These are phyloP conservation scores for Omphalea diandra DNA, from an alignment of 441 rosid genomes.

Conservation along the genomic window DNA sequence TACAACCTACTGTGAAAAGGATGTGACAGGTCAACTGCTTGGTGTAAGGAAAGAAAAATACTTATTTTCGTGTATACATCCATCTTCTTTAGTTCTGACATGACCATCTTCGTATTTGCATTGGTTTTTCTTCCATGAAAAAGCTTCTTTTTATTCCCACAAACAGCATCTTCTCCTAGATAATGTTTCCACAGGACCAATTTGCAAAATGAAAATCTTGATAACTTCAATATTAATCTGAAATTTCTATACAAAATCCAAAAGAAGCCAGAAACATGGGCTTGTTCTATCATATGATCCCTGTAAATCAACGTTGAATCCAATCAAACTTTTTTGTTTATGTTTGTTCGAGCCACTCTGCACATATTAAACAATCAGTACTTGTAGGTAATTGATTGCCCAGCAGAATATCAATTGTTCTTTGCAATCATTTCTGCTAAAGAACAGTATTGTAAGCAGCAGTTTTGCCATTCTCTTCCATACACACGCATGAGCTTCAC, in stretches of 20 bases:
- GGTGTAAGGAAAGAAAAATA: too few relatives aligned
- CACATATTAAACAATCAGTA: neutral
- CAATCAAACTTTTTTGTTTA: neutral
- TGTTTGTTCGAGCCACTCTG: neutral
- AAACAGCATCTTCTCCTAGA: neutral
- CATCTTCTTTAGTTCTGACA: neutral
- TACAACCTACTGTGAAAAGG: neutral
- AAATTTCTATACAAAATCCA: neutral
- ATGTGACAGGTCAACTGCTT: too few relatives aligned
- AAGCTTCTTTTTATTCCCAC: neutral
- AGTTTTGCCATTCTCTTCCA: neutral
- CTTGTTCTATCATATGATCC: neutral
- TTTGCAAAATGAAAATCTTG: neutral
- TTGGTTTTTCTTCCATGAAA: neutral
- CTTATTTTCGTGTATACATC: too few relatives aligned
- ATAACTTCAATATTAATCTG: neutral
- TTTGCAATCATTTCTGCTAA: neutral
- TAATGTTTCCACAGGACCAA: neutral
- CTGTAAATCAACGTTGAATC: neutral
- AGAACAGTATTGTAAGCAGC: neutral
- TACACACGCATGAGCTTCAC: neutral
- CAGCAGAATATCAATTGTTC: neutral
- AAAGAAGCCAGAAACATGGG: neutral
- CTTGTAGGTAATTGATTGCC: neutral
- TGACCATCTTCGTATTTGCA: neutral